phyloP scores from a whole-genome alignment of 305 asterid genomes.

The Galium porrigens region DNA sequence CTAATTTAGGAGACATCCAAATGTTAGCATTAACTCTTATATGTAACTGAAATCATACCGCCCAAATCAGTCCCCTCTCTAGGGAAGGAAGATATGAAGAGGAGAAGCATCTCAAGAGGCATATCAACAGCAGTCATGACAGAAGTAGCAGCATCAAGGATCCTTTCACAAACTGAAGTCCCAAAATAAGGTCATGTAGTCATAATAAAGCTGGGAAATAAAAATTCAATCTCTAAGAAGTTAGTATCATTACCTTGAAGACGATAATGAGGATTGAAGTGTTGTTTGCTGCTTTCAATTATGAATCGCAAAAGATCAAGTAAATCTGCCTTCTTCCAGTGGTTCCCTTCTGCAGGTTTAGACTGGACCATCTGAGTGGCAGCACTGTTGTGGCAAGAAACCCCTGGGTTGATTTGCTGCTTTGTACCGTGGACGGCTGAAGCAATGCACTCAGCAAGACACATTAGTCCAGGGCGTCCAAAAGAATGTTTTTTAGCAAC shows the following conservation, averaged over 20 bases:
- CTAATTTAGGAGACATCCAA: constrained; percentile 4
- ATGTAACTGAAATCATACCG: constrained; percentile 27
- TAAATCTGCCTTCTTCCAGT: constrained; percentile 31
- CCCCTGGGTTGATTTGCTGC: constrained; percentile 22
- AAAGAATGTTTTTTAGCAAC: constrained; percentile 49
- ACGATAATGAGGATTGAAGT: constrained; percentile 79
- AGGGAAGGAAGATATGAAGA: constrained; percentile 70
- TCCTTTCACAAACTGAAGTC: constrained; percentile 61
- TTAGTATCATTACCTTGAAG: constrained; percentile 39
- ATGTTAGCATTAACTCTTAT: neutral
- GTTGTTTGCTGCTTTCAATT: constrained; percentile 73
- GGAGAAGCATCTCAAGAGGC: constrained; percentile 58
- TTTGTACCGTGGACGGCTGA: constrained; percentile 52
- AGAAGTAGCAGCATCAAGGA: constrained; percentile 54
- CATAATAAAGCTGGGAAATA: constrained; percentile 3
- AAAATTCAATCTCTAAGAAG: neutral
- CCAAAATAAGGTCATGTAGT: constrained; percentile 13
- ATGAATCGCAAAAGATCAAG: constrained; percentile 64
- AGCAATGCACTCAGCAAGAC: constrained; percentile 68
- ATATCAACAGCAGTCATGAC: constrained; percentile 47
- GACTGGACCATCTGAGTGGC: constrained; percentile 22
- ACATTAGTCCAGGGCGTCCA: constrained; percentile 91
- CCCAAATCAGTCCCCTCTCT: constrained; percentile 71
- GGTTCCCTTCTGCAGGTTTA: constrained; percentile 26
- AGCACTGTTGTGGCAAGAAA: constrained; percentile 20